phyloP scores from a whole-genome alignment of 257 asterid species.

The Solanum bulbocastanum region DNA sequence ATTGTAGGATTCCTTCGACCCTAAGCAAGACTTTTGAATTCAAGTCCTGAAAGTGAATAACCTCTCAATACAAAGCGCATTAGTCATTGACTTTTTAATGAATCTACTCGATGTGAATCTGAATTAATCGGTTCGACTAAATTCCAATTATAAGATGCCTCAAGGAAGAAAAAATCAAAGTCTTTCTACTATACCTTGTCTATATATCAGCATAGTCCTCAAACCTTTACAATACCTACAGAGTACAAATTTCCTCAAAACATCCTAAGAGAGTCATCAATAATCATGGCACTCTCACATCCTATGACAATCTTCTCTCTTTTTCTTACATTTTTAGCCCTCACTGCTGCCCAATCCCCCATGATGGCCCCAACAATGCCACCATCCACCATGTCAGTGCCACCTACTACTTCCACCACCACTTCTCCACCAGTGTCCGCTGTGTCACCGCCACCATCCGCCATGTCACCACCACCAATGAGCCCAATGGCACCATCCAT shows the following conservation, averaged over 20 bases:
- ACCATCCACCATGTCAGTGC: conserved; percentile 11
- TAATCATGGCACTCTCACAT: conserved; percentile 11
- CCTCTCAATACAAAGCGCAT: background rate
- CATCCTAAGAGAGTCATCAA: background rate
- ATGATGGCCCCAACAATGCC: conserved; percentile 15
- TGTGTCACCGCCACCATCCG: background rate
- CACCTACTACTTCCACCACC: conserved; percentile 1
- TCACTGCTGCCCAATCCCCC: conserved; percentile 21
- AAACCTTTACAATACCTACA: background rate
- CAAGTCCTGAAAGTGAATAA: background rate
- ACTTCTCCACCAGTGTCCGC: conserved; percentile 3
- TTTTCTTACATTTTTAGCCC: background rate
- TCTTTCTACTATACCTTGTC: background rate
- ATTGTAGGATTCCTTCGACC: background rate
- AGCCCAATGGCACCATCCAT: background rate
- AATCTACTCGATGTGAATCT: background rate
- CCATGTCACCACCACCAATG: background rate
- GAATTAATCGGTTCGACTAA: background rate
- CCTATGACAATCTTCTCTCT: conserved; percentile 7
- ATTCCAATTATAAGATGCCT: background rate
- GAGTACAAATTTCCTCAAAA: background rate
- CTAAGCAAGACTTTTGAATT: background rate
- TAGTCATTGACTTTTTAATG: background rate
- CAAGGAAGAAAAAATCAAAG: background rate
- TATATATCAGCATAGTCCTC: background rate